phyloP scores from a whole-genome alignment of 306 rosid species.

The Lagenaria siceraria region DNA sequence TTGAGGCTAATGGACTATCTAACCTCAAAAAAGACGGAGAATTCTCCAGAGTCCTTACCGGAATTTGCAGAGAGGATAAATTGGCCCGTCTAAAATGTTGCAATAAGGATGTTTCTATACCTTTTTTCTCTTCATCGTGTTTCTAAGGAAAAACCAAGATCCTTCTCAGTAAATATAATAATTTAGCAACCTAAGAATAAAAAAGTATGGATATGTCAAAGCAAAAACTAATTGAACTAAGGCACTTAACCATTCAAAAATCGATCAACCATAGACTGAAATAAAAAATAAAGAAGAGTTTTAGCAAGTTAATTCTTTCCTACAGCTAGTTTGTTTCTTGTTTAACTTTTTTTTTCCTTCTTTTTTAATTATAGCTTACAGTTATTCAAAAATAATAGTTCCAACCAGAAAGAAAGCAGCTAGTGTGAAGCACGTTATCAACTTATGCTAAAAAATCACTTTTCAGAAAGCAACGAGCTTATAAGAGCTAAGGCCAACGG shows the following conservation, averaged over 20 bases:
- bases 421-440: too few relatives aligned
- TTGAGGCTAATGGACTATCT: slow-evolving; percentile 31
- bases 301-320: neutral
- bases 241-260: neutral
- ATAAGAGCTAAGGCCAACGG: too few relatives aligned
- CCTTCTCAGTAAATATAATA: neutral
- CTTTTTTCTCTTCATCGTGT: slow-evolving; percentile 21
- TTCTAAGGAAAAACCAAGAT: slow-evolving; percentile 13
- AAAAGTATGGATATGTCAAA: neutral
- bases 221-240: neutral
- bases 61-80: slow-evolving; percentile 56
- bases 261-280: neutral
- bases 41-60: slow-evolving; percentile 47
- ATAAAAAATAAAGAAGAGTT: neutral
- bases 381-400: neutral
- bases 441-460: too few relatives aligned
- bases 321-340: neutral
- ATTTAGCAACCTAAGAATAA: neutral
- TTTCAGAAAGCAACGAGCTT: too few relatives aligned
- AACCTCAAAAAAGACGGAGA: slow-evolving; percentile 33
- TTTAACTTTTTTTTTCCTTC: too few relatives aligned
- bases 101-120: slow-evolving; percentile 20
- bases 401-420: neutral
- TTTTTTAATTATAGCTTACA: too few relatives aligned
- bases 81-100: slow-evolving; percentile 41